Evolutionary conservation across 768 basidiomycete genomes (phyloP).

Genomic region (Russula sp.): DNA sequence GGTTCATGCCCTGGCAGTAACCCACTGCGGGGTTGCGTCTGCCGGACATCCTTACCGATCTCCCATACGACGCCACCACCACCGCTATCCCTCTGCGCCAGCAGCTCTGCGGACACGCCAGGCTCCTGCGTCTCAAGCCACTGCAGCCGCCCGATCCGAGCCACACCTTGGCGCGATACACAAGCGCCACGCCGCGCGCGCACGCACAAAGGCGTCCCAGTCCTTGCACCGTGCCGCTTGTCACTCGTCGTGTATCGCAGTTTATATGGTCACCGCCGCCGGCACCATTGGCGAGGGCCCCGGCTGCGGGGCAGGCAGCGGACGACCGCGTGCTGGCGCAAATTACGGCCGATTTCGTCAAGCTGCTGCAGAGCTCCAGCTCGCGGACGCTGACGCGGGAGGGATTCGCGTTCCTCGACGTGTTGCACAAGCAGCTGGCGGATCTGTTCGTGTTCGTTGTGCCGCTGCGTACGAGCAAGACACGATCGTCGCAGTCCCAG

Average conservation of each 20-base stretch:
- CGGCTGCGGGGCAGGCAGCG: slow-evolving; percentile 38
- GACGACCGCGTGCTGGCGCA: slow-evolving; percentile 51
- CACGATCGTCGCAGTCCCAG: slow-evolving; percentile 15
- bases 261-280: slow-evolving; percentile 59
- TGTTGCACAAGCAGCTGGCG: slow-evolving; percentile 61
- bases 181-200: slow-evolving; percentile 56
- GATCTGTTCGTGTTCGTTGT: slow-evolving; percentile 56
- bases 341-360: slow-evolving; percentile 55
- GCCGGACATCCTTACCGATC: slow-evolving; percentile 93
- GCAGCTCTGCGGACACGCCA: slow-evolving; percentile 79
- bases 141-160: slow-evolving; percentile 86
- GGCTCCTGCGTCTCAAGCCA: slow-evolving; percentile 86
- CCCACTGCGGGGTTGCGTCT: slow-evolving; percentile 88
- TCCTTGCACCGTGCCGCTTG: slow-evolving; percentile 64
- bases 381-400: slow-evolving; percentile 65
- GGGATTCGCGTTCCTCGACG: slow-evolving; percentile 64
- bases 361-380: slow-evolving; percentile 55
- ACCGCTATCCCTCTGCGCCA: slow-evolving; percentile 41
- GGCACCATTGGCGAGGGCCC: slow-evolving; percentile 27
- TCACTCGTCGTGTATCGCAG: slow-evolving; percentile 67
- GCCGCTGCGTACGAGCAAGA: slow-evolving; percentile 44
- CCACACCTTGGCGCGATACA: slow-evolving; percentile 85
- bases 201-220: slow-evolving; percentile 83
- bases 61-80: slow-evolving; percentile 55
- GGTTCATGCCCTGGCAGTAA: slow-evolving; percentile 94